Conservation (phyloP, 768 basidiomycete genomes). For the Hygrophoropsis aurantiaca region DNA sequence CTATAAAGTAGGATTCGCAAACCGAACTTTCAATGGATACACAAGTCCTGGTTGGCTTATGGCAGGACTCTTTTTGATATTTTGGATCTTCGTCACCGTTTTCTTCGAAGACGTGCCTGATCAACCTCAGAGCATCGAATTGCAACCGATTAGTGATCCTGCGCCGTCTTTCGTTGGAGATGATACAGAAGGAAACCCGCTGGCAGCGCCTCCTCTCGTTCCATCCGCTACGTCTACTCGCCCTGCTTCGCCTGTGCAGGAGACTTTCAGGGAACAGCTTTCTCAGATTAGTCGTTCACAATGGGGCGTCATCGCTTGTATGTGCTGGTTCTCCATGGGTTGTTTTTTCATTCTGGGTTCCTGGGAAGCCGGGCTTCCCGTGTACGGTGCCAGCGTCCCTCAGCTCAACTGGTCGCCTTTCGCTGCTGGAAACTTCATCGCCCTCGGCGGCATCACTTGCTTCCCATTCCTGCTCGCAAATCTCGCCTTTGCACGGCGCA, state of each 20-base stretch:
- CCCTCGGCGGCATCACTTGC: constrained; percentile 57
- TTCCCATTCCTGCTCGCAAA: constrained; percentile 70
- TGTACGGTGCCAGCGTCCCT: constrained; percentile 46
- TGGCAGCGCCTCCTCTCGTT: not conserved
- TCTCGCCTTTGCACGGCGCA: constrained; percentile 52
- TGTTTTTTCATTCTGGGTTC: constrained; percentile 70
- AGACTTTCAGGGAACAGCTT: constrained; percentile 9
- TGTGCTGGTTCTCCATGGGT: constrained; percentile 72
- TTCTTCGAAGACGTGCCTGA: constrained; percentile 42
- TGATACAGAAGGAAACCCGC: not conserved
- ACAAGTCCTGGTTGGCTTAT: constrained; percentile 69
- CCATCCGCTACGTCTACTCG: not conserved
- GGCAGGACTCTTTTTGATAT: constrained; percentile 51
- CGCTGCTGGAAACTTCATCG: constrained; percentile 71
- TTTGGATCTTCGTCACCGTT: constrained; percentile 42
- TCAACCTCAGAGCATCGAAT: constrained; percentile 7
- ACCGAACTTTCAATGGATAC: constrained; percentile 61
- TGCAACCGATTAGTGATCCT: constrained; percentile 8
- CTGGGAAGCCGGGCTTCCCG: constrained; percentile 69
- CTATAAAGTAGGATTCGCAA: constrained; percentile 59
- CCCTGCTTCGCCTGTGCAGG: constrained; percentile 2
- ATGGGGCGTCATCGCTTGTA: constrained; percentile 56
- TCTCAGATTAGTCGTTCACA: constrained; percentile 27
- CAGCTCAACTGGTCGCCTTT: constrained; percentile 59
- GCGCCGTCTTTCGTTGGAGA: constrained; percentile 2